Conservation (phyloP, 169 alveolate species). For the Cryptosporidium xiaoi region DNA sequence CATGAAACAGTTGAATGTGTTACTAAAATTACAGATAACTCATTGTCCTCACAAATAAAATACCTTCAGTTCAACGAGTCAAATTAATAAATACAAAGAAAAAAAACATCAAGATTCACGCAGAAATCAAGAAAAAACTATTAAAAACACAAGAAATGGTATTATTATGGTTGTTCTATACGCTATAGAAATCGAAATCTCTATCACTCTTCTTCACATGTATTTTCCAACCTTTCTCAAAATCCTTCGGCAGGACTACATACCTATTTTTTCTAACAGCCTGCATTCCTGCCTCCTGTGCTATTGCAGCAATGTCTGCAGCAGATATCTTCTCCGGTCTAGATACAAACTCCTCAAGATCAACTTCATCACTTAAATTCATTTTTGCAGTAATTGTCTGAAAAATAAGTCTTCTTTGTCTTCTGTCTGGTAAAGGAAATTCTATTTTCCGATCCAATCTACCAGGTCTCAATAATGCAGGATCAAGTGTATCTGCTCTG, state of each 20-base stretch:
- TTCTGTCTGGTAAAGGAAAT: slow-evolving; percentile 98
- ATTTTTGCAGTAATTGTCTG: slow-evolving; percentile 97
- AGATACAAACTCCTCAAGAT: slow-evolving; percentile 95
- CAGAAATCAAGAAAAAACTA: too few relatives aligned
- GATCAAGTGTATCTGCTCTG: slow-evolving; percentile 99
- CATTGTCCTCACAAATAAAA: too few relatives aligned
- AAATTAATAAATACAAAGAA: too few relatives aligned
- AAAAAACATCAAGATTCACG: too few relatives aligned
- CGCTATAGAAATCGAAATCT: slow-evolving; percentile 93
- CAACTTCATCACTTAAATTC: slow-evolving; percentile 98
- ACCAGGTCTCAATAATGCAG: slow-evolving; percentile 98
- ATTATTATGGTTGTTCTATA: slow-evolving; percentile 51
- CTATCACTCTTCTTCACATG: slow-evolving; percentile 94
- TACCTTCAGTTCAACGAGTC: too few relatives aligned
- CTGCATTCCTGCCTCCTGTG: slow-evolving; percentile 99
- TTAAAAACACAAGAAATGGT: too few relatives aligned
- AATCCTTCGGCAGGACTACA: slow-evolving; percentile 94
- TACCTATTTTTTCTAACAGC: slow-evolving; percentile 98
- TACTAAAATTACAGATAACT: too few relatives aligned
- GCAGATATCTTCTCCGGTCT: slow-evolving; percentile 98
- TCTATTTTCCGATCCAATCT: slow-evolving; percentile 97
- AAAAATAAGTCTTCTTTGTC: slow-evolving; percentile 94
- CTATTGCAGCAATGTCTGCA: slow-evolving; percentile 98
- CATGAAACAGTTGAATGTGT: too few relatives aligned
- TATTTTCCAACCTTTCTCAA: slow-evolving; percentile 96